phyloP scores from a whole-genome alignment of 2,329 filamentous ascomycete genomes.

The Paraconiothyrium sp. region DNA sequence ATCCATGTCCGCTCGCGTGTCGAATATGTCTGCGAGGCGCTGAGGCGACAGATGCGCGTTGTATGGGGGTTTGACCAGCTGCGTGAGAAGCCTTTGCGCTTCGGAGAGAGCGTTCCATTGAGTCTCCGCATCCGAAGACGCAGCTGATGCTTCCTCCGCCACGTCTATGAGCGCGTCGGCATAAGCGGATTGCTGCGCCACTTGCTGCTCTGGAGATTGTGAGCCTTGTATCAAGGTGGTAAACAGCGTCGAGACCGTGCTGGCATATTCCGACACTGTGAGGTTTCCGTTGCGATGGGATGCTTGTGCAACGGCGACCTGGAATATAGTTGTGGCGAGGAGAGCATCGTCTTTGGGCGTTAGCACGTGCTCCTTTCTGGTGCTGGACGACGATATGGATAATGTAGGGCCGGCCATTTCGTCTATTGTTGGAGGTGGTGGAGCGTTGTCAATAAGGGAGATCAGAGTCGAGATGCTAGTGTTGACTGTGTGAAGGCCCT shows the following conservation, averaged over 20 bases:
- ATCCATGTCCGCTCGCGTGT: constrained; percentile 45
- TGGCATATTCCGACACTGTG: constrained; percentile 64
- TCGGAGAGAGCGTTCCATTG: constrained; percentile 48
- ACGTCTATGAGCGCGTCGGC: constrained; percentile 66
- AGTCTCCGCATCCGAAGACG: constrained; percentile 29
- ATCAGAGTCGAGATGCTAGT: constrained; percentile 65
- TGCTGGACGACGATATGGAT: constrained; percentile 37
- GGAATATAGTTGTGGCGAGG: constrained; percentile 66
- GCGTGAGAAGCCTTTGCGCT: constrained; percentile 40
- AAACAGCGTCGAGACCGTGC: constrained; percentile 48
- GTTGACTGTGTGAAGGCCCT: constrained; percentile 61
- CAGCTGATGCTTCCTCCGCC: constrained; percentile 57
- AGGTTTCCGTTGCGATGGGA: constrained; percentile 63
- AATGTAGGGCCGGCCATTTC: constrained; percentile 44
- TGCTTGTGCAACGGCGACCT: constrained; percentile 64
- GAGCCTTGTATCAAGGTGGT: constrained; percentile 50
- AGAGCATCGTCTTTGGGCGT: constrained; percentile 61
- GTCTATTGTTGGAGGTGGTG: constrained; percentile 23
- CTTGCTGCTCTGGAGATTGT: constrained; percentile 61
- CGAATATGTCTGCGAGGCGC: constrained; percentile 42
- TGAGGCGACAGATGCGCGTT: constrained; percentile 30
- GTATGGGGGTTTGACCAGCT: constrained; percentile 31
- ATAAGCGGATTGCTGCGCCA: constrained; percentile 62
- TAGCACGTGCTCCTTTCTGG: constrained; percentile 41
- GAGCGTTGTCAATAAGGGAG: constrained; percentile 42